Evolutionary conservation across 305 asterid species (phyloP), one percentile per base, ranked within the genome.

Genomic region (Fraxinus nigra): DNA sequence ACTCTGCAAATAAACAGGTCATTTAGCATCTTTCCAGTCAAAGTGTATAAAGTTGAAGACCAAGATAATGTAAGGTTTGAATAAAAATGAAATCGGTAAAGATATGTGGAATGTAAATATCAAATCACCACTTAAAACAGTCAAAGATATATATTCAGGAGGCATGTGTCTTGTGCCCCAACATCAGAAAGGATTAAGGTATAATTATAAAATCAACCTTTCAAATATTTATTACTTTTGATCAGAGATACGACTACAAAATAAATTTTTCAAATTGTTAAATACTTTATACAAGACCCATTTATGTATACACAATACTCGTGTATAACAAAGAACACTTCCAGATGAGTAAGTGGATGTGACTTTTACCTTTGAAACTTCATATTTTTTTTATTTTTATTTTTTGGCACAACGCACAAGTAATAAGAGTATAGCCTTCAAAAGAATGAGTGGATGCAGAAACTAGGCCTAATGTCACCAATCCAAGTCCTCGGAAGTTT

Each of bases 101-200:
- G 75, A 77, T 24, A 43, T 72, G 70, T 35, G 6, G 59, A 81
- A 33, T 24, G 63, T 46, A 82, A 33, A 79, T 56, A 63, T 83
- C 77, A 79, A 77, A 40, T 13, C 35, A 38, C 24, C 73, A 76
- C 61, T 83, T 61, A 48, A 75, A 72, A 83, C 22, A 24, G 20
- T 46, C 16, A n/a, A 77, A 11, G 34, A 54, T 34, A 26, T 28
- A 3, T 7, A 22, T 10, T 72, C 22, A 82, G 63, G 75, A 70
- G 43, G 24, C 16, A 69, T 24, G n/a, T 14, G 40, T 70, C 75
- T 16, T 6, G 75, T 32, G 75, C 26, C 75, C 3, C 35, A 67
- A 30, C 26, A 26, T 14, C 72, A 63, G 16, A 63, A 63, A 63
- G 32, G 32, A 63, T 7, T 61, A 2, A 26, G 73, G 74, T 13